Percentiles rank a stretch among this genome's conserved stretches.
Evolutionary conservation across 1,139 yeast species (phyloP).

Genomic region (Lodderomyces beijingensis): DNA sequence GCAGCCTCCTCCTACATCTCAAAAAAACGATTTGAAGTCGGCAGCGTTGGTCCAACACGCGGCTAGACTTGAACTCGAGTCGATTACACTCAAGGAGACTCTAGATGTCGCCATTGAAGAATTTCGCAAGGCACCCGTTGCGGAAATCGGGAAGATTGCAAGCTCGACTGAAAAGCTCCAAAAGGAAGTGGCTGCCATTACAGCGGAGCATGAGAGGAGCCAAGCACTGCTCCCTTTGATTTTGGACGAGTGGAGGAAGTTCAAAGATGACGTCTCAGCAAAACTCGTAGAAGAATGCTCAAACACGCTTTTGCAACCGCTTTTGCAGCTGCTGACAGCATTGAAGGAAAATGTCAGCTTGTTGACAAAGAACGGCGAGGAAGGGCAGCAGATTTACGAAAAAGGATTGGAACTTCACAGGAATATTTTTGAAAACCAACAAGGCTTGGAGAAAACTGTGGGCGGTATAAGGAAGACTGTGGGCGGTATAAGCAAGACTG

Average conservation of each 20-base stretch:
- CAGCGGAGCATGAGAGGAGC: neutral
- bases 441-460: neutral
- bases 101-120: too few species aligned
- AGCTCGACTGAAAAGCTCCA: too few species aligned
- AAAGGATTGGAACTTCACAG: too few species aligned
- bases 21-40: constrained; percentile 1
- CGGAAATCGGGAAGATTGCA: too few species aligned
- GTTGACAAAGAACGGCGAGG: too few species aligned
- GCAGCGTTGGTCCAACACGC: constrained; percentile 21
- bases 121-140: too few species aligned
- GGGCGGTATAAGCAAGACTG: neutral
- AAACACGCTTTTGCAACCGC: neutral
- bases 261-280: neutral
- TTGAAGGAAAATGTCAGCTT: neutral
- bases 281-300: neutral
- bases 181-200: neutral
- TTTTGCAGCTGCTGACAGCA: neutral
- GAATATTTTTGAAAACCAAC: too few species aligned
- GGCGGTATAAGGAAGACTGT: neutral
- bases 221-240: neutral
- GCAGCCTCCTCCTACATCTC: too few species aligned
- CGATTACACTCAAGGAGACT: constrained; percentile 26
- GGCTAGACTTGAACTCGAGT: constrained; percentile 29
- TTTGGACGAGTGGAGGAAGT: neutral
- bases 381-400: too few species aligned